phyloP scores from a whole-genome alignment of 495 filamentous ascomycete species.

The Hypoxylon fragiforme region DNA sequence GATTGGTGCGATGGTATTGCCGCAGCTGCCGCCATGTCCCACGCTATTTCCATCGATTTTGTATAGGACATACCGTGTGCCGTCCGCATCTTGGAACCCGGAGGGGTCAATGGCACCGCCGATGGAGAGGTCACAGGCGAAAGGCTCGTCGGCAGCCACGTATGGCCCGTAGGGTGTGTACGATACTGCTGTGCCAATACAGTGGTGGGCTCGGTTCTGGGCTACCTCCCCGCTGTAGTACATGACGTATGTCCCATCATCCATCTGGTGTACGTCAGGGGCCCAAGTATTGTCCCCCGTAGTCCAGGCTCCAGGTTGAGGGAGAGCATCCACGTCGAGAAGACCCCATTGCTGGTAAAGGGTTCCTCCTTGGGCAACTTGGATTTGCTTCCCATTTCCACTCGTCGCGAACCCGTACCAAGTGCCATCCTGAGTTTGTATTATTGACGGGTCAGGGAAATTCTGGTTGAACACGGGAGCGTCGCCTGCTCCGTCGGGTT shows the following conservation, averaged over 20 bases:
- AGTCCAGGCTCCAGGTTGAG: constrained; percentile 37
- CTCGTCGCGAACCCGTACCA: constrained; percentile 48
- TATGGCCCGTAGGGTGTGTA: constrained; percentile 55
- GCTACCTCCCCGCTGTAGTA: constrained; percentile 60
- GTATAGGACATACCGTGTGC: constrained; percentile 61
- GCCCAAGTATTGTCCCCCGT: constrained; percentile 49
- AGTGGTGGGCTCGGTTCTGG: constrained; percentile 48
- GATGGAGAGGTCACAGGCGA: constrained; percentile 53
- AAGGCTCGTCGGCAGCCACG: constrained; percentile 43
- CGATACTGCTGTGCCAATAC: constrained; percentile 57
- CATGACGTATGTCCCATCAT: constrained; percentile 55
- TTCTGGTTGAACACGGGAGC: constrained; percentile 25
- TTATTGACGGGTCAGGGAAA: constrained; percentile 45
- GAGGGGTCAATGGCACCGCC: constrained; percentile 64
- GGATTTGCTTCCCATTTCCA: constrained; percentile 37
- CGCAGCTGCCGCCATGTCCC: constrained; percentile 60
- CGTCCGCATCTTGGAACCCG: constrained; percentile 56
- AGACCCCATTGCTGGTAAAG: constrained; percentile 37
- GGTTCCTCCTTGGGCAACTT: constrained; percentile 36
- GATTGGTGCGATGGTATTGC: constrained; percentile 54
- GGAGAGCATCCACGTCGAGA: constrained; percentile 36
- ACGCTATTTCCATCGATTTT: constrained; percentile 66
- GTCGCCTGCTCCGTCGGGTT: constrained; percentile 8
- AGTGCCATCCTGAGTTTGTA: constrained; percentile 35
- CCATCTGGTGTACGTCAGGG: constrained; percentile 47